phyloP scores from a whole-genome alignment of 192 early-diverging fungal genomes.

The Coemansia aciculifera region DNA sequence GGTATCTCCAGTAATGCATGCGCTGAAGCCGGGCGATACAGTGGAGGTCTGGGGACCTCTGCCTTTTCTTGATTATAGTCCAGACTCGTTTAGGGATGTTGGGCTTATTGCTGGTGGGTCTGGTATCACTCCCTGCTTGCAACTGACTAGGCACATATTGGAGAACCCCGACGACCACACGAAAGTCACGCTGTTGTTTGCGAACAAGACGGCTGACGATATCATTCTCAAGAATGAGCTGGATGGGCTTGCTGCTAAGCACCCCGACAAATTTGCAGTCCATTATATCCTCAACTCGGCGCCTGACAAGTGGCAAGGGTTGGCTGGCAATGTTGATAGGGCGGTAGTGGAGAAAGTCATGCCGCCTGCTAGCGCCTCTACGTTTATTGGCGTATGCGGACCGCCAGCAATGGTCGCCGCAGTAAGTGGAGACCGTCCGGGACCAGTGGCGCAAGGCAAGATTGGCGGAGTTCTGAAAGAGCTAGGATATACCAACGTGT shows the following conservation, averaged over 20 bases:
- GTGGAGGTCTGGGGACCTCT: conserved; percentile 84
- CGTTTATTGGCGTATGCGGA: conserved; percentile 69
- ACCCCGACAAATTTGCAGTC: conserved; percentile 65
- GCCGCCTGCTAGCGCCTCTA: conserved; percentile 46
- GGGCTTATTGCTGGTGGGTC: conserved; percentile 85
- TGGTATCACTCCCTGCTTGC: conserved; percentile 81
- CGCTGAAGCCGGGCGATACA: conserved; percentile 68
- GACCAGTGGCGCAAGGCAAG: conserved; percentile 79
- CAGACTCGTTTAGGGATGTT: conserved; percentile 66
- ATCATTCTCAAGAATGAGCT: conserved; percentile 70
- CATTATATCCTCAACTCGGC: conserved; percentile 68
- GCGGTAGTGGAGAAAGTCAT: conserved; percentile 71
- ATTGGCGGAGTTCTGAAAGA: conserved; percentile 80
- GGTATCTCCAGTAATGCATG: conserved; percentile 65
- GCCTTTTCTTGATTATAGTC: conserved; percentile 65
- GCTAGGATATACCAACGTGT: conserved; percentile 77
- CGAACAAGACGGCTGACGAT: conserved; percentile 74
- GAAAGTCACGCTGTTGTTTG: conserved; percentile 71
- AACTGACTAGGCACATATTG: conserved; percentile 69
- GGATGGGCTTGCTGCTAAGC: conserved; percentile 57
- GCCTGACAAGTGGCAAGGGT: conserved; percentile 64
- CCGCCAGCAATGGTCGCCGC: conserved; percentile 69
- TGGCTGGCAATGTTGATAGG: conserved; percentile 70
- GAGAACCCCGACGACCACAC: conserved; percentile 68
- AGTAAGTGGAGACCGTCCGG: conserved; percentile 76